phyloP scores from a whole-genome alignment of 1,139 yeast species.

The Petasospora rhodanensis region DNA sequence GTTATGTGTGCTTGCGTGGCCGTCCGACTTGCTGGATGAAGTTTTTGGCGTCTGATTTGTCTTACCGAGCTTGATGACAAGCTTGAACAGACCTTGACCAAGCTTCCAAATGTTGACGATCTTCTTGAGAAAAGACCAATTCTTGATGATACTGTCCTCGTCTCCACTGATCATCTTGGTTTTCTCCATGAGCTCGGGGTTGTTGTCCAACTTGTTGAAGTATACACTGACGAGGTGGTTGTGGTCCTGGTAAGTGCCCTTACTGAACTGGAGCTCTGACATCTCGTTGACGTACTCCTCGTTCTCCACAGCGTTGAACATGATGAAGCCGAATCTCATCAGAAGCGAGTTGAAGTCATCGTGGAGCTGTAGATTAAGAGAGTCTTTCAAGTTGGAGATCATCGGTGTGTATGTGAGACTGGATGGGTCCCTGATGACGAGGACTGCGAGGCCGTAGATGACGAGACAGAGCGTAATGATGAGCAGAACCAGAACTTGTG shows the following conservation, averaged over 20 bases:
- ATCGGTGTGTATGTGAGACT: conserved; percentile 48
- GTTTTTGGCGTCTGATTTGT: not conserved
- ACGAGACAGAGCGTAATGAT: conserved; percentile 46
- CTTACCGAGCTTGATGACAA: conserved; percentile 2
- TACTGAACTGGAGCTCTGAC: conserved; percentile 43
- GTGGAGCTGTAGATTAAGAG: conserved; percentile 35
- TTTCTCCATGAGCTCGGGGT: conserved; percentile 22
- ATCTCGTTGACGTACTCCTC: conserved; percentile 62
- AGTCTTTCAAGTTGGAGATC: conserved; percentile 36
- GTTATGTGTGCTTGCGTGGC: not conserved
- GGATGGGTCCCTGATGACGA: conserved; percentile 41
- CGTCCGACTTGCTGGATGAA: not conserved
- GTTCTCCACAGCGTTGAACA: conserved; percentile 62
- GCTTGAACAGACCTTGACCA: conserved; percentile 14
- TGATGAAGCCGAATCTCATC: conserved; percentile 55
- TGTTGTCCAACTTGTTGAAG: conserved; percentile 21
- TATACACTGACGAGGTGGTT: conserved; percentile 27
- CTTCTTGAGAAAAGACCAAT: conserved; percentile 17
- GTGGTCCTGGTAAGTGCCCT: conserved; percentile 57
- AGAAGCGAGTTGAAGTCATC: conserved; percentile 68
- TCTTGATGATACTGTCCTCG: conserved; percentile 2
- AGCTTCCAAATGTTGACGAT: conserved; percentile 12
- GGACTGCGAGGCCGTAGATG: conserved; percentile 53
- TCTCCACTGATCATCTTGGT: conserved; percentile 10
- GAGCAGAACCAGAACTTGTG: conserved; percentile 51